Conservation (phyloP, 257 asterid species). For the Solanum chilense region DNA sequence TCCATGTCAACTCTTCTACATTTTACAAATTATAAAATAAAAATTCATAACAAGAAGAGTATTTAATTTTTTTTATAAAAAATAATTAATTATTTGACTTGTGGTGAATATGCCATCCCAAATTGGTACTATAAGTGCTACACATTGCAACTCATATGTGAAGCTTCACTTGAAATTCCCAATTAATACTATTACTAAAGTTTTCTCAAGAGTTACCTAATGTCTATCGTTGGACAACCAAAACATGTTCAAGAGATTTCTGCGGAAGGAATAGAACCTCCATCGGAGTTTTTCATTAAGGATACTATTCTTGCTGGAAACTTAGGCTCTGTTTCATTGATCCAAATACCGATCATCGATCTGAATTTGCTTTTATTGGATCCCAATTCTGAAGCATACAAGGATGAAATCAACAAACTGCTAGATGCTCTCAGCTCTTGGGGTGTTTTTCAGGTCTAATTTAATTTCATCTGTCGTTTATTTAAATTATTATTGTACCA, state of each 20-base stretch:
- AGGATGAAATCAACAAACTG: not conserved
- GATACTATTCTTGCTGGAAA: not conserved
- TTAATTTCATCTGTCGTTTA: not conserved
- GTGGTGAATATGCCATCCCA: too few relatives aligned
- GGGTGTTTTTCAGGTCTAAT: not conserved
- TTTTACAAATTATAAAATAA: too few relatives aligned
- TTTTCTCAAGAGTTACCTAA: too few relatives aligned
- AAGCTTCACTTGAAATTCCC: too few relatives aligned
- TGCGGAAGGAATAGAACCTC: not conserved
- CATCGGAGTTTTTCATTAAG: not conserved
- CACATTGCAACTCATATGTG: too few relatives aligned
- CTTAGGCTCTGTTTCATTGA: not conserved
- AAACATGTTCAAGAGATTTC: not conserved
- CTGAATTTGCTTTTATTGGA: not conserved
- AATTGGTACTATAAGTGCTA: too few relatives aligned
- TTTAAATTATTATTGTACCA: too few relatives aligned
- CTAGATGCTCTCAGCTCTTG: not conserved
- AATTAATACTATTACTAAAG: too few relatives aligned
- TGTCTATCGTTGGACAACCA: not conserved
- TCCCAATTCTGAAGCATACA: not conserved
- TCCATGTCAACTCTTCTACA: too few relatives aligned
- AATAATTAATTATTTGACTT: too few relatives aligned
- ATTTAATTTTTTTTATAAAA: too few relatives aligned
- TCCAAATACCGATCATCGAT: not conserved
- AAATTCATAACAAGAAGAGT: too few relatives aligned